Evolutionary conservation across 495 filamentous ascomycete genomes (phyloP), one percentile per base, ranked within the genome.

Genomic region (Cercophora samala): DNA sequence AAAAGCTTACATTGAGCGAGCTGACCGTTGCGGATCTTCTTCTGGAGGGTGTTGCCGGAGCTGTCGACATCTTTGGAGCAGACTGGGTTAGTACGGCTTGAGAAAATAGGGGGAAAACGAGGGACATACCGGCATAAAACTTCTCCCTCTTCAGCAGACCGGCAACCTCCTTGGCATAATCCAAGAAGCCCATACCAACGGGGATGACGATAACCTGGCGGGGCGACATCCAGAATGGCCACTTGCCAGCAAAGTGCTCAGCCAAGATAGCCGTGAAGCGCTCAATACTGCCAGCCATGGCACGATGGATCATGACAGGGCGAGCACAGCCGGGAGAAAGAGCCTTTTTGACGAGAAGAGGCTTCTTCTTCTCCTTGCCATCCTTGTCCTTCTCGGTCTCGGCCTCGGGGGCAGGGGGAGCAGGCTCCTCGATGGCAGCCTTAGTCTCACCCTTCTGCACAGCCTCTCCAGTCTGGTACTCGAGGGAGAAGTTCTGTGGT

Each of bases 181-280:
- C 91, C 71, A 92, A 89, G 68, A 89, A 87, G 37, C 86, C 85
- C 21, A 90, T 90, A 84, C 93, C 93, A 68, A 99, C 93, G 2
- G 95, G 96, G 8, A 98, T 88, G 64, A 98, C 87, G 67, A 98
- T 81, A 59, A 98, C 86, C 80, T 99, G 95, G 21, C 94, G 88
- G 25, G 95, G 95, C 69, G 89, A 93, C 66, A 99, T 79, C 95
- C 95, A 99, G 85, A 97, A 97, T 0, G 95, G 95, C 94, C 94
- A 98, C 80, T 97, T 97, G 69, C 95, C 95, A 53, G 83, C 95
- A 74, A 97, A 99, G 76, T 98, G 95, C 81, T 99, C 95, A 24
- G 84, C 93, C 64, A 97, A 80, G 69, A 99, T 96, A 64, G 90
- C 95, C 66, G 96, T 89, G 81, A 99, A 97, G 56, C 95, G 90